Conservation (phyloP, 805 yeast genomes). For the Candida adriatica region DNA sequence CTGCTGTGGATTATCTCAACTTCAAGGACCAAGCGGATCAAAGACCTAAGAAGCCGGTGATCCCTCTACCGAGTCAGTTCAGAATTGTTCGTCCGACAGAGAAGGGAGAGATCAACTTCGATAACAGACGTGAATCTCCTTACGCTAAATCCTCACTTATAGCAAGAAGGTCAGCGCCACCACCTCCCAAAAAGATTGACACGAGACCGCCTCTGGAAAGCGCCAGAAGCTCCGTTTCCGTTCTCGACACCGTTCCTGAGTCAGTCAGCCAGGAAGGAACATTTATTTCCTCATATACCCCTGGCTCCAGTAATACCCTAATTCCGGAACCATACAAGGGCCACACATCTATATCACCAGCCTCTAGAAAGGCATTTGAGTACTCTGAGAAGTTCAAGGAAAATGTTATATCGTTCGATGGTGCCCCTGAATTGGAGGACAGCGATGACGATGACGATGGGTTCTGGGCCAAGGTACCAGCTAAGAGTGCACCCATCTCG, state of each 20-base stretch:
- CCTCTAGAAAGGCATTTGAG: slow-evolving; percentile 17
- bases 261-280: slow-evolving; percentile 20
- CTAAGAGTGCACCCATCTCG: slow-evolving; percentile 22
- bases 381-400: slow-evolving; percentile 55
- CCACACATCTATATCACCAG: slow-evolving; percentile 19
- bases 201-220: slow-evolving; percentile 4
- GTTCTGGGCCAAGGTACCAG: slow-evolving; percentile 49
- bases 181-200: slow-evolving; percentile 41
- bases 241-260: slow-evolving; percentile 19
- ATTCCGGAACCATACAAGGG: slow-evolving; percentile 35
- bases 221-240: too few species aligned
- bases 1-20: slow-evolving; percentile 44
- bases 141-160: slow-evolving; percentile 51
- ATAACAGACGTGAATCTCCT: slow-evolving; percentile 71
- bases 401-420: slow-evolving; percentile 66
- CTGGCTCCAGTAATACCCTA: slow-evolving; percentile 35
- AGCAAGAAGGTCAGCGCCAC: slow-evolving; percentile 68
- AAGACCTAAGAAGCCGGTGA: slow-evolving; percentile 9
- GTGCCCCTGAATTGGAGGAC: slow-evolving; percentile 48
- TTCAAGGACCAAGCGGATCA: slow-evolving; percentile 31
- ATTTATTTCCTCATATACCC: slow-evolving; percentile 32
- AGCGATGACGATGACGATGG: slow-evolving; percentile 51
- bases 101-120: slow-evolving; percentile 75
- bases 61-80: slow-evolving; percentile 39
- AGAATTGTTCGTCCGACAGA: slow-evolving; percentile 57